Evolutionary conservation across 805 yeast species (phyloP), one percentile per base, ranked within the genome.

Genomic region (Starmerella geochares): DNA sequence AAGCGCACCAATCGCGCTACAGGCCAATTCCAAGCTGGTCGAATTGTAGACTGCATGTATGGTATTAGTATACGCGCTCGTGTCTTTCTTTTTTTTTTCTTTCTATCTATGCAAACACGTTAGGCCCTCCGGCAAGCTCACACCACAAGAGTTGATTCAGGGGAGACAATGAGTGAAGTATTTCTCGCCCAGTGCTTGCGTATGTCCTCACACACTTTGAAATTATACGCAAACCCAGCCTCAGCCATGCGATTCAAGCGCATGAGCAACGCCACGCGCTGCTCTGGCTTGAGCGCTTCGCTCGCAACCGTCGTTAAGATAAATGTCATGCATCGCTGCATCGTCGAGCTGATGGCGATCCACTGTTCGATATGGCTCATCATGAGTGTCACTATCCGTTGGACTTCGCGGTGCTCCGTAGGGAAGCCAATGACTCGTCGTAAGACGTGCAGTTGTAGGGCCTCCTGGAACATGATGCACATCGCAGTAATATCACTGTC

Each of bases 231-330:
- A 52, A 70, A 67, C 1, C 79, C 79, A 53, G 65, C 63, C 33
- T 64, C 64, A 17, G 68, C 68, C 58, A 79, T 67, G 13, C 60
- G 62, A 4, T 61, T 54, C 56, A 79, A 66, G 35, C 80, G 65
- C 11, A 60, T 56, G 21, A 62, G 52, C 53, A 71, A 73, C 23
- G 70, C 63, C n/a, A 59, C 55, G 27, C 76, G 60, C 48, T 63
- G 58, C 2, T 56, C 55, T 0, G 62, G 61, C 49, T 74, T 70
- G 13, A 67, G 54, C 7, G 74, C 70, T 55, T 80, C 85, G 61
- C 81, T 76, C 17, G 77, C 85, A 20, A 79, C 77, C 25, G 79
- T 70, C 54, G 79, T 77, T 3, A 73, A 63, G 17, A 80, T 77
- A 50, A 79, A 75, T 5, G 77, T 67, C 45, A 78, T 63, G 59